Conservation (phyloP, 78 protist genomes). For the Chrysochromulina parva region DNA sequence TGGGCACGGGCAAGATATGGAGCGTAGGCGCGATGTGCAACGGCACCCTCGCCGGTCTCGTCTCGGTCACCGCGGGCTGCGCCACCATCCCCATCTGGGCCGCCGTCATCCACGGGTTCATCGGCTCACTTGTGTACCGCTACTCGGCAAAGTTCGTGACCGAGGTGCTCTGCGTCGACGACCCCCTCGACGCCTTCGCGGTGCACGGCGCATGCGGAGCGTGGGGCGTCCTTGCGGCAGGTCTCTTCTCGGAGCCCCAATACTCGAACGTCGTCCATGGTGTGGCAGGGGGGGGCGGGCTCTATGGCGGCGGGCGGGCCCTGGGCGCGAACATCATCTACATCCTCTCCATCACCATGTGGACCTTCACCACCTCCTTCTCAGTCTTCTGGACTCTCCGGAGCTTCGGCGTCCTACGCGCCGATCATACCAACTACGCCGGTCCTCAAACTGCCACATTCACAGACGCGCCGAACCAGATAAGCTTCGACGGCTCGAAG, state of each 20-base stretch:
- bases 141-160: neutral
- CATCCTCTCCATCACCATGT: neutral
- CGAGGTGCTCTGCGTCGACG: constrained; percentile 41
- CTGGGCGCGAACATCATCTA: neutral
- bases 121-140: constrained; percentile 17
- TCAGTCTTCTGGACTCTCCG: neutral
- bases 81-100: constrained; percentile 26
- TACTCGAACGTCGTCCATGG: neutral
- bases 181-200: constrained; percentile 61
- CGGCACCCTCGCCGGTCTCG: constrained; percentile 58
- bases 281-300: neutral
- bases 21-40: constrained; percentile 15
- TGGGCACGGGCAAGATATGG: neutral
- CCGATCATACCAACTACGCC: too few relatives aligned
- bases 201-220: constrained; percentile 53
- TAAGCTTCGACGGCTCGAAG: too few relatives aligned
- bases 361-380: neutral
- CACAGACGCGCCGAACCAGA: too few relatives aligned
- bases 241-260: neutral
- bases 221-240: constrained; percentile 46
- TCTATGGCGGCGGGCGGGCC: neutral
- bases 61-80: constrained; percentile 45
- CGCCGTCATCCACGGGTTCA: constrained; percentile 33
- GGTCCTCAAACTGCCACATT: too few relatives aligned
- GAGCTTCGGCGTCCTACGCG: too few relatives aligned